Conservation (phyloP, 805 yeast genomes). For the Komagataella phaffii region DNA sequence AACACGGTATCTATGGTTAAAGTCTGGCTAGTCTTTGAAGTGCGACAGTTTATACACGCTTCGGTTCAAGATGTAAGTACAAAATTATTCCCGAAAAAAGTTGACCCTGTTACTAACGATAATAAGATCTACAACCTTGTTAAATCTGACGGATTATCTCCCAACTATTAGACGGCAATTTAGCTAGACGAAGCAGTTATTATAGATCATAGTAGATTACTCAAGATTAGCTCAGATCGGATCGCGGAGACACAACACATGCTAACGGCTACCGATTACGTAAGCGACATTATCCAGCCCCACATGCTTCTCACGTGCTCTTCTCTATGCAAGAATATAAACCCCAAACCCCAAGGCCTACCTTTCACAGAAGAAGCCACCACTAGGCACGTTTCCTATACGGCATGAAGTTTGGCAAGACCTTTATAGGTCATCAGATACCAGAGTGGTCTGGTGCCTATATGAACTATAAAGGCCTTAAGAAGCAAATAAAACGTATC, state of each 20-base stretch:
- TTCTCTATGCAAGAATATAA: not conserved
- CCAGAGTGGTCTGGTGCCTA: constrained; percentile 87
- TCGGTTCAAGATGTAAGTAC: constrained; percentile 65
- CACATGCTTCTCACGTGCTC: not conserved
- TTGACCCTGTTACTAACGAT: constrained; percentile 6
- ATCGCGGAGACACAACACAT: not conserved
- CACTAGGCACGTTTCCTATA: not conserved
- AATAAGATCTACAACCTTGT: constrained; percentile 34
- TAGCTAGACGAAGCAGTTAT: not conserved
- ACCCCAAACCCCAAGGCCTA: not conserved
- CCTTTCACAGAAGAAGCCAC: not conserved
- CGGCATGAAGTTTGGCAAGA: constrained; percentile 70
- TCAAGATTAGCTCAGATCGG: not conserved
- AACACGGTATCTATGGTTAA: constrained; percentile 71
- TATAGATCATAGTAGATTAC: not conserved
- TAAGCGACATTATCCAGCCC: not conserved
- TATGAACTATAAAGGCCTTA: constrained; percentile 75
- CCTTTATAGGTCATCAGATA: constrained; percentile 70
- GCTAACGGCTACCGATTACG: not conserved
- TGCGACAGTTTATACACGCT: constrained; percentile 73
- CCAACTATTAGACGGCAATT: constrained; percentile 30
- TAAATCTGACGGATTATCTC: constrained; percentile 53
- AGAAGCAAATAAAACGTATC: constrained; percentile 64
- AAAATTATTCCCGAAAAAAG: not conserved
- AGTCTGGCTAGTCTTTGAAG: constrained; percentile 85